A percentile compares a stretch with the other conserved stretches of the same genome.
Evolutionary conservation across 1,139 yeast genomes (phyloP).

Genomic region (Scheffersomyces cryptocercus): DNA sequence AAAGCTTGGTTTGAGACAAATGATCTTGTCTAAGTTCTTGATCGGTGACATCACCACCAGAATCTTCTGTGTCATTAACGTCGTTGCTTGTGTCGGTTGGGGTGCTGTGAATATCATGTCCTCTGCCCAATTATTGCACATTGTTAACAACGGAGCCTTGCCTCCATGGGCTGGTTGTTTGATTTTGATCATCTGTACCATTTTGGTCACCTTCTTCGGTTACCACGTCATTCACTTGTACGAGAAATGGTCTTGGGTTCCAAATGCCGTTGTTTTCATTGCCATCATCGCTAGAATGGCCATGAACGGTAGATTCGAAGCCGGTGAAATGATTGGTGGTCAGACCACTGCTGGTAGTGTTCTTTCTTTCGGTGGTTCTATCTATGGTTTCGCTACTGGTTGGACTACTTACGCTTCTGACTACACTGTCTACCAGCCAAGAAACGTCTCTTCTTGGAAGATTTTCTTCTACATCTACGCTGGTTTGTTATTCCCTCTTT

Average conservation of each 20-base stretch:
- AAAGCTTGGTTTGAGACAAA: constrained; percentile 83
- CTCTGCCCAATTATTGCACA: constrained; percentile 79
- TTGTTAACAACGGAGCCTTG: constrained; percentile 66
- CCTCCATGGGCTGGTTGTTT: constrained; percentile 95
- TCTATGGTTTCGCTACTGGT: constrained; percentile 91
- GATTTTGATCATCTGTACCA: constrained; percentile 67
- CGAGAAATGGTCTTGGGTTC: constrained; percentile 90
- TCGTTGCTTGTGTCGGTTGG: constrained; percentile 93
- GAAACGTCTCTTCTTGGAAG: constrained; percentile 55
- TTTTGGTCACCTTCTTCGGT: constrained; percentile 81
- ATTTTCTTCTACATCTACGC: constrained; percentile 63
- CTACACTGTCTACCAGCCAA: constrained; percentile 82
- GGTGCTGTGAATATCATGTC: constrained; percentile 91
- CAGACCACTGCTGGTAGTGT: constrained; percentile 70
- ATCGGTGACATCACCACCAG: constrained; percentile 77
- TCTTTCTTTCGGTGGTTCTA: constrained; percentile 79
- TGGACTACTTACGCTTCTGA: constrained; percentile 95
- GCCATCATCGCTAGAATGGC: constrained; percentile 78
- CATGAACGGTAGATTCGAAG: constrained; percentile 60
- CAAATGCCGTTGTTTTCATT: constrained; percentile 69
- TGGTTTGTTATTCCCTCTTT: constrained; percentile 69
- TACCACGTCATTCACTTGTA: constrained; percentile 78
- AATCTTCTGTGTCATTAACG: constrained; percentile 74
- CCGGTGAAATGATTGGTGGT: constrained; percentile 51
- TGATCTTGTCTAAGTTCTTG: constrained; percentile 77